Conservation (phyloP, 495 filamentous ascomycete species). For the Geopyxis carbonaria region DNA sequence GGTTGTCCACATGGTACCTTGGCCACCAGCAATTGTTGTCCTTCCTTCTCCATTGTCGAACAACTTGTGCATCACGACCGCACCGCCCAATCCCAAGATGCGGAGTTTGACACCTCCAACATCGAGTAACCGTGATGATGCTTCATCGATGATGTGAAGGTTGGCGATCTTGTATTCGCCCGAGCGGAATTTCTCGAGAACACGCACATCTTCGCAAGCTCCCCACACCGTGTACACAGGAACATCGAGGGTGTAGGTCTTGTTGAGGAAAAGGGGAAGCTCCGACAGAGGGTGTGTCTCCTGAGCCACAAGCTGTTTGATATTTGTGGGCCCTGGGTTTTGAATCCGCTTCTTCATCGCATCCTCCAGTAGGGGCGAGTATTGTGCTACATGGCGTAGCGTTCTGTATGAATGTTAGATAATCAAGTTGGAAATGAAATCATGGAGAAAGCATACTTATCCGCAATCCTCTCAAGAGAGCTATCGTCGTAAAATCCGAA, state of each 20-base stretch:
- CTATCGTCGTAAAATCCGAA: conserved; percentile 98
- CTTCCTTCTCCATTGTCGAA: conserved; percentile 98
- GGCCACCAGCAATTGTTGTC: conserved; percentile 94
- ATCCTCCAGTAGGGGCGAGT: conserved; percentile 85
- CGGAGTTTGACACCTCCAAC: conserved; percentile 92
- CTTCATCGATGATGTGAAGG: conserved; percentile 95
- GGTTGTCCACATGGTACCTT: conserved; percentile 99
- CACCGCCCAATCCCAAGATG: conserved; percentile 82
- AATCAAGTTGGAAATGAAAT: background rate
- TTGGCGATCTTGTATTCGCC: conserved; percentile 97
- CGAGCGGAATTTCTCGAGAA: conserved; percentile 93
- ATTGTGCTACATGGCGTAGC: conserved; percentile 93
- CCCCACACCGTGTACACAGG: conserved; percentile 99
- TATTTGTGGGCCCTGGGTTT: conserved; percentile 40
- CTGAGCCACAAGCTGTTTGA: conserved; percentile 50
- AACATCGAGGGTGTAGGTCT: conserved; percentile 74
- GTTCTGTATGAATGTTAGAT: conserved; percentile 46
- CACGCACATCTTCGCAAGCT: conserved; percentile 94
- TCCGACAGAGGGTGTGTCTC: conserved; percentile 80
- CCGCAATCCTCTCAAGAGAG: conserved; percentile 90
- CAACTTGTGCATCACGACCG: conserved; percentile 99
- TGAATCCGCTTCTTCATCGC: conserved; percentile 68
- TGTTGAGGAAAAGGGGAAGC: conserved; percentile 76
- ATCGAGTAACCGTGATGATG: conserved; percentile 83
- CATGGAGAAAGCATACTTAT: conserved; percentile 58